A percentile compares a stretch with the other conserved stretches of the same genome.
Evolutionary conservation across 1,139 yeast genomes (phyloP).

Genomic region (Pichia sp.): DNA sequence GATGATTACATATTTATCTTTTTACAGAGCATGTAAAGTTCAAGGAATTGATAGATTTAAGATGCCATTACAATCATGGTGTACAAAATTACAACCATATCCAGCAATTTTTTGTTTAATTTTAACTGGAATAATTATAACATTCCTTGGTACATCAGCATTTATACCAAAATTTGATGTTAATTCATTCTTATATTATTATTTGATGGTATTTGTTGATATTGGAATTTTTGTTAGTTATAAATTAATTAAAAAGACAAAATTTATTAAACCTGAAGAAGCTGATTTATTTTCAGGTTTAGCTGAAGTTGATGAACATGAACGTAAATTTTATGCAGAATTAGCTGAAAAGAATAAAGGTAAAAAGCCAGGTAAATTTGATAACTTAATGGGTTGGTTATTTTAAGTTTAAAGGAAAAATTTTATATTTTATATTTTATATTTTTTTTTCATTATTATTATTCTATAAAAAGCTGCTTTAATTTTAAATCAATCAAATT

Average conservation of each 20-base stretch:
- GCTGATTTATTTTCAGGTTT: constrained; percentile 36
- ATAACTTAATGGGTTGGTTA: background rate
- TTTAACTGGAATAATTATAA: constrained; percentile 28
- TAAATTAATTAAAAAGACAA: constrained; percentile 39
- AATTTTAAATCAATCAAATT: no score
- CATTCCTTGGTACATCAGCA: constrained; percentile 36
- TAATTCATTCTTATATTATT: constrained; percentile 37
- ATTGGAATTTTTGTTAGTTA: constrained; percentile 31
- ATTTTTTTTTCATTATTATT: background rate
- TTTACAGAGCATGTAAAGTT: constrained; percentile 38
- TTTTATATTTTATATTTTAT: background rate
- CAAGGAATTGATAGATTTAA: constrained; percentile 33
- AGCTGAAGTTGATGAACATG: constrained; percentile 24
- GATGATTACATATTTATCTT: constrained; percentile 40
- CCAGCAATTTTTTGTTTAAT: constrained; percentile 33
- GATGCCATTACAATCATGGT: constrained; percentile 37
- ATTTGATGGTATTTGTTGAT: constrained; percentile 36
- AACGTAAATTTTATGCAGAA: constrained; percentile 9
- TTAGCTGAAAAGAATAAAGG: background rate
- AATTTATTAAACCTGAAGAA: constrained; percentile 35
- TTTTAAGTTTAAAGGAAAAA: background rate
- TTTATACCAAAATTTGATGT: constrained; percentile 39
- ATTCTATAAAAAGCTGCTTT: no score
- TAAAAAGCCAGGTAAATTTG: background rate
- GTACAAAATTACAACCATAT: constrained; percentile 34